These are phyloP conservation scores for Phytophthora fragariaefolia DNA, from an alignment of 352 stramenopile species.

Conservation along the genomic window DNA sequence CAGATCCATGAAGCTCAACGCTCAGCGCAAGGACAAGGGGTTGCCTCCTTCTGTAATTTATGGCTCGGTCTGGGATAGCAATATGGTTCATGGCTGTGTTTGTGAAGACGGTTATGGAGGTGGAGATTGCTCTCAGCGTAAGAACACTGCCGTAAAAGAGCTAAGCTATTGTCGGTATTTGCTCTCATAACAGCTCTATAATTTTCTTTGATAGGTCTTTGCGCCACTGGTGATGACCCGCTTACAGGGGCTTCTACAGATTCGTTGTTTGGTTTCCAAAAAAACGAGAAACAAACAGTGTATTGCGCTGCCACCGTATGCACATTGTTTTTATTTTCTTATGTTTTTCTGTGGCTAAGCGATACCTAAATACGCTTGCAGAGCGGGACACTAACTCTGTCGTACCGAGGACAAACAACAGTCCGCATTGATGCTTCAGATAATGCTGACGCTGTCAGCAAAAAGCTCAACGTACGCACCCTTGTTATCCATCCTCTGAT, in stretches of 20 bases:
- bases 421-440: slow-evolving; percentile 69
- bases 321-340: not conserved
- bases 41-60: slow-evolving; percentile 56
- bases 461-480: slow-evolving; percentile 69
- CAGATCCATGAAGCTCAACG: slow-evolving; percentile 71
- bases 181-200: slow-evolving; percentile 2
- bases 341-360: not conserved
- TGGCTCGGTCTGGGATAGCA: slow-evolving; percentile 79
- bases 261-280: slow-evolving; percentile 70
- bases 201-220: slow-evolving; percentile 42
- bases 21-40: slow-evolving; percentile 66
- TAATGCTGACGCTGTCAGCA: slow-evolving; percentile 59
- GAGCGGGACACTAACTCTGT: slow-evolving; percentile 76
- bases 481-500: not conserved
- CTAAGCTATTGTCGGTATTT: not conserved
- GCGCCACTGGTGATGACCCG: slow-evolving; percentile 69
- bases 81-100: slow-evolving; percentile 91
- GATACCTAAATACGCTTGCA: slow-evolving; percentile 18
- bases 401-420: slow-evolving; percentile 69
- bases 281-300: slow-evolving; percentile 85
- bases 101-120: slow-evolving; percentile 85
- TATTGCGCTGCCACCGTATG: slow-evolving; percentile 71
- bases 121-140: slow-evolving; percentile 87
- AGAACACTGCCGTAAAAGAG: slow-evolving; percentile 6
- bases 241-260: slow-evolving; percentile 73